Evolutionary conservation across 176 grass and related monocot genomes (phyloP).

Genomic region (Musa troglodytarum): DNA sequence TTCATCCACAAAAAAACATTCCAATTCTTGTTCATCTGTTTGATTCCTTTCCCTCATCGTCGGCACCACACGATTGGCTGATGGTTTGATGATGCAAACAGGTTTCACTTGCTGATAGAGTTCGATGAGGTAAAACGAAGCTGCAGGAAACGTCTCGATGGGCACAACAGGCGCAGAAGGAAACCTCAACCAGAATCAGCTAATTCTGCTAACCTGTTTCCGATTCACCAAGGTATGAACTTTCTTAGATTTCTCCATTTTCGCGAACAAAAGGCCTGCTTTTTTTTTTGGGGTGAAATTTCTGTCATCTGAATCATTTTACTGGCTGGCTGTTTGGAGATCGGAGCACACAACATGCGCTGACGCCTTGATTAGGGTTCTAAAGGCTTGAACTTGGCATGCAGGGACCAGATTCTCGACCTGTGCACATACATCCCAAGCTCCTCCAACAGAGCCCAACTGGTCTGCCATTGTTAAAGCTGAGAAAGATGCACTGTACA

Average conservation of each 20-base stretch:
- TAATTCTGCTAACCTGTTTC: slow-evolving; percentile 46
- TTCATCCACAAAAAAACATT: too few species aligned
- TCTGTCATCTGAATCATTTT: background rate
- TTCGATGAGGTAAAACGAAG: slow-evolving; percentile 87
- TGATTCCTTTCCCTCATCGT: background rate
- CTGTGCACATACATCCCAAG: background rate
- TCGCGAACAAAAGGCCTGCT: background rate
- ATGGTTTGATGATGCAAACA: slow-evolving; percentile 8
- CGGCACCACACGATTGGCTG: background rate
- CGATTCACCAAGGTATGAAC: slow-evolving; percentile 60
- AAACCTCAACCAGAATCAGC: slow-evolving; percentile 60
- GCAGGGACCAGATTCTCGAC: slow-evolving; percentile 7
- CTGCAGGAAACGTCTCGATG: slow-evolving; percentile 87
- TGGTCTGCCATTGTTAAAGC: slow-evolving; percentile 9
- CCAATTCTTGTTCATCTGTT: too few species aligned
- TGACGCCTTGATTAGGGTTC: background rate
- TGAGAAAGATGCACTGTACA: slow-evolving; percentile 1
- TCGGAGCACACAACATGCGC: too few species aligned
- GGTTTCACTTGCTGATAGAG: slow-evolving; percentile 81
- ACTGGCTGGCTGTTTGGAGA: too few species aligned
- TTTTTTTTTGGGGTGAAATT: background rate
- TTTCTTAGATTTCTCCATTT: background rate
- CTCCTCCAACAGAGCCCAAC: background rate
- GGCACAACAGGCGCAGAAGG: slow-evolving; percentile 80
- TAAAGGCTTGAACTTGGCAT: background rate